Evolutionary conservation across 306 rosid genomes (phyloP), one percentile per base, ranked within the genome.

Genomic region (Lathyrus tuberosus): DNA sequence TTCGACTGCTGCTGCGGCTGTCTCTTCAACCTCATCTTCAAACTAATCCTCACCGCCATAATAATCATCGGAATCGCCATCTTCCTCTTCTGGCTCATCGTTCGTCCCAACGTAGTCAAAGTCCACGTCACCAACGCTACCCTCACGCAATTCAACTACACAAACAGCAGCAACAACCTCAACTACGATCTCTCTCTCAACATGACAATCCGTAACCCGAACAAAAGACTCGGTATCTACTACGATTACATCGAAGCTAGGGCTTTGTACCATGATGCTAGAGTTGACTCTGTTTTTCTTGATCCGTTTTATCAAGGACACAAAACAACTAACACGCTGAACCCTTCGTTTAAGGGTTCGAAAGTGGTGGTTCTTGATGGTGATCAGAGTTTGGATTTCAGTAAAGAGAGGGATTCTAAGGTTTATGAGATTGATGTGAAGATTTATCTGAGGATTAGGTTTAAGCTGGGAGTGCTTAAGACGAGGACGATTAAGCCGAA

Each of bases 191-290:
- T 84, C 0, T 49, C 78, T 2, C 67, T 84, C 16, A 84, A 84
- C 80, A 46, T 84, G 61, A 73, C 87, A 37, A 16, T 88, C 17
- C 83, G 92, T 0, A 91, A 91, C 75, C 92, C 97, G 0, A 91
- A 91, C 84, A 86, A 75, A 65, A 82, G 40, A 66, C 72, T 91
- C 1, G 97, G 97, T 0, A 6, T 91, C 72, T 83, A 91, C 82
- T 91, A 84, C 73, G 96, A 91, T 53, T 37, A 35, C 66, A 80
- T 91, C 80, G 85, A 86, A 41, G 91, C 89, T 15, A 62, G 81
- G 0, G 83, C 88, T 1, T 3, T 66, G 15, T 86, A 53, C 78
- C 86, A 80, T 46, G 90, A 67, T 31, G 75, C 54, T 6, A 51
- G 92, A 56, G 65, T 88, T 61, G 64, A 18, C 33, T 17, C 82